Evolutionary conservation across 495 filamentous ascomycete genomes (phyloP).

Genomic region (Xanthoparmelia taractica): DNA sequence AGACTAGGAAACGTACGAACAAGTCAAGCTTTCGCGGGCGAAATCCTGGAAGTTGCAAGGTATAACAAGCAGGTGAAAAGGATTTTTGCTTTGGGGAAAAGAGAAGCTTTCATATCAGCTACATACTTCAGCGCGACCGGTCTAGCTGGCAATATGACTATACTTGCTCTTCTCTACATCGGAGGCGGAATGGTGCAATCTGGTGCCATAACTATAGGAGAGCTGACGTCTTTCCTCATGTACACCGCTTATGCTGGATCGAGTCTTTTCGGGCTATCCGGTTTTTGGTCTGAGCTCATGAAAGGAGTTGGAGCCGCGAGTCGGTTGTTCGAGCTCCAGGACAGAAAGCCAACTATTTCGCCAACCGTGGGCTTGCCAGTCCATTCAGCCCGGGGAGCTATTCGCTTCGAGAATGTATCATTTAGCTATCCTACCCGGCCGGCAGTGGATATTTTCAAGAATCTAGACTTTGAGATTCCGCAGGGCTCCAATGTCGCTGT

Average conservation of each 20-base stretch:
- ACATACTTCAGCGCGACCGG: slow-evolving; percentile 85
- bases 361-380: slow-evolving; percentile 74
- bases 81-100: slow-evolving; percentile 80
- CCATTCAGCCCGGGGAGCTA: slow-evolving; percentile 72
- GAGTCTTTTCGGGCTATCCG: slow-evolving; percentile 84
- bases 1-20: slow-evolving; percentile 91
- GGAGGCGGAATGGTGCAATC: slow-evolving; percentile 83
- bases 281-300: slow-evolving; percentile 97
- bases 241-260: slow-evolving; percentile 90
- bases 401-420: slow-evolving; percentile 72
- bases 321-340: slow-evolving; percentile 91
- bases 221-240: slow-evolving; percentile 96
- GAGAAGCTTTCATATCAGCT: slow-evolving; percentile 78
- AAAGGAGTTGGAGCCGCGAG: slow-evolving; percentile 95
- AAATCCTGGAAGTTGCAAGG: slow-evolving; percentile 76
- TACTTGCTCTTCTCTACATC: slow-evolving; percentile 82
- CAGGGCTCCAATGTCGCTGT: slow-evolving; percentile 93
- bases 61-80: slow-evolving; percentile 89
- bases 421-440: slow-evolving; percentile 91
- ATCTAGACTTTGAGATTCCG: slow-evolving; percentile 81
- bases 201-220: slow-evolving; percentile 80
- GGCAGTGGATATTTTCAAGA: slow-evolving; percentile 82
- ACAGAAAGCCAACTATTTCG: slow-evolving; percentile 78
- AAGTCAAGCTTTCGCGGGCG: slow-evolving; percentile 88
- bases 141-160: slow-evolving; percentile 90